Evolutionary conservation across 352 stramenopile species (phyloP), one percentile per base, ranked within the genome.

Genomic region (Phytophthora citricola): DNA sequence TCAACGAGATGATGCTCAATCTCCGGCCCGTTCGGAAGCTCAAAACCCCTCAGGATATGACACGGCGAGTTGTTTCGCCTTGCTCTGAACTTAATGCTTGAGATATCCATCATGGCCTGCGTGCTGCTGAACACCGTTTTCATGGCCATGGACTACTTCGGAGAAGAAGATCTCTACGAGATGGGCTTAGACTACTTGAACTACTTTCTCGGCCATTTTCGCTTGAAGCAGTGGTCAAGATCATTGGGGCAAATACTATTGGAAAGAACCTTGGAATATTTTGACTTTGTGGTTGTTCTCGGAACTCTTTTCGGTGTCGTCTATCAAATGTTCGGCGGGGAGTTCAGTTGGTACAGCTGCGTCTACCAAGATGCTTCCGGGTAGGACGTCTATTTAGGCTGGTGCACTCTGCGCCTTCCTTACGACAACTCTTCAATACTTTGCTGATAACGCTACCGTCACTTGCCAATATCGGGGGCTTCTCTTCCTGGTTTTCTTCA

Each of bases 401-500:
- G 7, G 78, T 96, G 14, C 79, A 95, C 22, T 81, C 82, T 2
- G 79, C 89, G 4, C 81, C 92, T 40, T 86, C 77, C 1, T 75
- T 98, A 26, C 80, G 86, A 2, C 83, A 95, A 59, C 72, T 97
- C 17, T 91, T 97, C 62, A 94, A 96, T 54, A 97, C 93, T 5
- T 77, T 98, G 31, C 36, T 98, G 11, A 79, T 86, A 20, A 92
- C 88, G 15, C 49, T 98, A 32, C 93, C 92, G 24, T 90, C 82
- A 2, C 85, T 96, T 24, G 81, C 80, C 17, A 97, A 96, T 68
- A 96, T 98, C 36, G 90, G 81, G n/a, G 76, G 9, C 66, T 98
- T 4, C 67, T 98, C 8, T 88, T 96, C 20, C 63, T 98, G 4
- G 61, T 98, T 4, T 93, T 97, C 60, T 98, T 97, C 65, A 97